Percentiles rank a stretch among this genome's conserved stretches.
Evolutionary conservation across 106 monocot genomes (phyloP).

Genomic region (Acanthochlamys bracteata): DNA sequence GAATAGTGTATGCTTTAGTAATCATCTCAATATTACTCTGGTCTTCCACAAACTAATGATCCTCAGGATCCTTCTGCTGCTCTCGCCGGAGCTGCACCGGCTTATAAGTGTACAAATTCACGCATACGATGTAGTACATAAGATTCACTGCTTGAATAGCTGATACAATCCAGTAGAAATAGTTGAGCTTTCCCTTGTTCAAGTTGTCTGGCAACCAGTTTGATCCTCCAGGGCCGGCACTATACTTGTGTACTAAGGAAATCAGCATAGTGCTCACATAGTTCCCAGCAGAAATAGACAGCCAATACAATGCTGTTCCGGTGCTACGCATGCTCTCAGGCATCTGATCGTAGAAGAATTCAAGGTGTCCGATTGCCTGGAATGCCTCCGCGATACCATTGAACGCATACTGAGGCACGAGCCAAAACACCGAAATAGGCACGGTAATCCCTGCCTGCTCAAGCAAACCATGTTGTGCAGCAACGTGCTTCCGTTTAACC

Average conservation of each 20-base stretch:
- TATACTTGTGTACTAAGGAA: conserved; percentile 39
- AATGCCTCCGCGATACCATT: conserved; percentile 71
- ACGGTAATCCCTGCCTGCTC: conserved; percentile 6
- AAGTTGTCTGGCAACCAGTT: conserved; percentile 72
- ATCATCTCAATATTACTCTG: too few species aligned
- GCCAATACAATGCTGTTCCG: conserved; percentile 64
- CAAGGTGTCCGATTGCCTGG: conserved; percentile 61
- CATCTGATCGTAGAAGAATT: conserved; percentile 88
- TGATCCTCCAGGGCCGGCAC: conserved; percentile 26
- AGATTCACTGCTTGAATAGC: conserved; percentile 44
- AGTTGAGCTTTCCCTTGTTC: conserved; percentile 60
- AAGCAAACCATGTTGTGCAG: conserved; percentile 19
- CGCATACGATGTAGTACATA: conserved; percentile 47
- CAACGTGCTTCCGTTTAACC: conserved; percentile 23
- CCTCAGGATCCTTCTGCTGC: conserved; percentile 7
- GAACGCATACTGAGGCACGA: conserved; percentile 85
- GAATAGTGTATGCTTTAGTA: too few species aligned
- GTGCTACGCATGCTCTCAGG: conserved; percentile 95
- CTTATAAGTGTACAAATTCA: conserved; percentile 54
- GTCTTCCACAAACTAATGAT: too few species aligned
- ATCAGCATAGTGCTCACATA: conserved; percentile 63
- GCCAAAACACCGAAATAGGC: conserved; percentile 60
- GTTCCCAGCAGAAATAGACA: conserved; percentile 61
- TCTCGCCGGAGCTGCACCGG: conserved; percentile 25
- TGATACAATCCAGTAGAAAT: conserved; percentile 70